Base-by-base conservation (phyloP, 768 basidiomycete species). In the Tremella mesenterica region DNA sequence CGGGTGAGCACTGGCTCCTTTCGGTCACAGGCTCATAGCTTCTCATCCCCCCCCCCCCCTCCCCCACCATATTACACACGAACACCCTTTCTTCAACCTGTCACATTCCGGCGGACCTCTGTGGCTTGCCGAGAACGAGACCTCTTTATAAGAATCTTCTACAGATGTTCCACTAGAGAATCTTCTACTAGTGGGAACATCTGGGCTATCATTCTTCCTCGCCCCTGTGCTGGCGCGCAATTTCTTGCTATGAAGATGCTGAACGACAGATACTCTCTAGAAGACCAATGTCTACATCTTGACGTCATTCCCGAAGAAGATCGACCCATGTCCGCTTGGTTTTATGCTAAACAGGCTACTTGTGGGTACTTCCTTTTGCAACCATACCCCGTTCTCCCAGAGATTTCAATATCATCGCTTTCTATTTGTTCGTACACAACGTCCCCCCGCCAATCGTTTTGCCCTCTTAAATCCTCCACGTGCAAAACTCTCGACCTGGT, bases 321-420 rank as follows among this genome's bases (percentile, higher is more conserved):
- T 10, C 41, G 52, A 21, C 52, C 48, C 23, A 55, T 52, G 16
- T 16, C 13, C 13, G 53, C 48, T 29, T 55, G 53, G 53, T 50
- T 55, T 38, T 48, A 47, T 31, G 38, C 49, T n/a, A 55, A 55
- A 44, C 31, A 28, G 13, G 26, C 38, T 34, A 50, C 53, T 12
- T 55, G 52, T 53, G n/a, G 6, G 52, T 53, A 8, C 18, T 20
- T 36, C 34, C 18, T 36, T 36, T 18, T 18, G 12, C 12, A 36
- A 18, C 34, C 34, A 36, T 12, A 36, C 12, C 18, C 18, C 34
- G 12, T 18, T 36, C 18, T 36, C 34, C 34, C 18, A n/a, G n/a
- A n/a, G n/a, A n/a, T n/a, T n/a, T n/a, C n/a, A n/a, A n/a, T n/a
- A n/a, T n/a, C n/a, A n/a, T n/a, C n/a, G n/a, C n/a, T n/a, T n/a